Base-by-base conservation (phyloP, 306 rosid genomes). In the Lagenaria siceraria region DNA sequence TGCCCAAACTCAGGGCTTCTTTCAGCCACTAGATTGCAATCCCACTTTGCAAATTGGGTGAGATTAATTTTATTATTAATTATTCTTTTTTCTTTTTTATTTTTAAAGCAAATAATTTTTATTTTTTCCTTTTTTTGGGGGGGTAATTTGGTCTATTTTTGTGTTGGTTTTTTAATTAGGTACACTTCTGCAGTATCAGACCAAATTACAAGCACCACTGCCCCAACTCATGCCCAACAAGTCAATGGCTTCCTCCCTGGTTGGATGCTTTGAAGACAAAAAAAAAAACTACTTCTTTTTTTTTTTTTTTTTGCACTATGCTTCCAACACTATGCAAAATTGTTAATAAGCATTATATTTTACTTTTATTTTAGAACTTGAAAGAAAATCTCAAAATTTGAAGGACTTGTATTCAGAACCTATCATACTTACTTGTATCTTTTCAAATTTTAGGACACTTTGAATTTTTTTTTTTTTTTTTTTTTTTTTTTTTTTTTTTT, bases 171-270 rank as follows among this genome's bases (percentile, higher is more conserved):
- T 29, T 7, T 36, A 17, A 64, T 75, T 80, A 90, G 96, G 89
- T 90, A 88, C 83, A 74, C 78, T 75, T 33, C 18, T 27, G 86
- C 80, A 38, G 89, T 79, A 13, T 79, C 95, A 49, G 95, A 89
- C 83, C 89, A 92, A 78, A 90, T 93, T 75, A 70, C 83, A 81
- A 84, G 85, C 46, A 84, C 94, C 77, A 61, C 80, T 76, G 85
- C 85, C 49, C 84, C 96, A 79, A 82, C 76, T 72, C 88, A 87
- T 81, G 81, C 71, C 52, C 96, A 89, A 76, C 96, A 91, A 88
- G 95, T 84, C 79, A 89, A 69, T 83, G 90, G 93, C 8, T 93
- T 90, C 76, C 80, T 93, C 65, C 96, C 98, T 79, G 98, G 95
- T 52, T 93, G 98, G 98, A 90, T 90, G 96, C 95, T 93, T 69